Conservation (phyloP, 1,284 basidiomycete species). For the Ganoderma boninense region DNA sequence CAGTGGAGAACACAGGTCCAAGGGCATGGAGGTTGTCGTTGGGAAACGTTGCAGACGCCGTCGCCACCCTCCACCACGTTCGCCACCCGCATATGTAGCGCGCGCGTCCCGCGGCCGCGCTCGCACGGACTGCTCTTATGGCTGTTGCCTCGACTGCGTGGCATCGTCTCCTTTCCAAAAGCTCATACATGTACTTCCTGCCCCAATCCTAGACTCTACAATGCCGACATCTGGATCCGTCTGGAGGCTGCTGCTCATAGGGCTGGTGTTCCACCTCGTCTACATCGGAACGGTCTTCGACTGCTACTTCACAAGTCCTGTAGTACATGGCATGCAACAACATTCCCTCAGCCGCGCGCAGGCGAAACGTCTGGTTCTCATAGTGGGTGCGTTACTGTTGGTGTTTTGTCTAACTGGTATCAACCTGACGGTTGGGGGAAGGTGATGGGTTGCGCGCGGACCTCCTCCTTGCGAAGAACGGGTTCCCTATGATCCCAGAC, state of each 20-base stretch:
- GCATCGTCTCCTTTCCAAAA: background rate
- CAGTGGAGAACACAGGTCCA: background rate
- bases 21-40: background rate
- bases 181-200: constrained; percentile 20
- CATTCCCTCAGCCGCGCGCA: constrained; percentile 55
- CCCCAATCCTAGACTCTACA: constrained; percentile 1
- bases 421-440: constrained; percentile 39
- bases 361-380: constrained; percentile 81
- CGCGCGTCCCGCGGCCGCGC: constrained; percentile 5
- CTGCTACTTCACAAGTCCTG: constrained; percentile 88
- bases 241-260: constrained; percentile 62
- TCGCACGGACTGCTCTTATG: background rate
- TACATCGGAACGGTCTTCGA: constrained; percentile 86
- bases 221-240: constrained; percentile 27
- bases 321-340: constrained; percentile 76
- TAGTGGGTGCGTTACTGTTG: constrained; percentile 67
- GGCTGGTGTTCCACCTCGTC: constrained; percentile 78
- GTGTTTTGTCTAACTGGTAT: background rate
- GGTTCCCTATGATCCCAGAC: constrained; percentile 60
- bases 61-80: background rate
- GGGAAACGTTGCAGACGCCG: background rate
- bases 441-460: constrained; percentile 89
- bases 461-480: constrained; percentile 74
- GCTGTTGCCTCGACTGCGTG: background rate
- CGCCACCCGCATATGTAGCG: constrained; percentile 3